Percentiles rank a stretch among this genome's conserved stretches.
Conservation (phyloP, 169 alveolate genomes). For the Cytauxzoon felis region DNA sequence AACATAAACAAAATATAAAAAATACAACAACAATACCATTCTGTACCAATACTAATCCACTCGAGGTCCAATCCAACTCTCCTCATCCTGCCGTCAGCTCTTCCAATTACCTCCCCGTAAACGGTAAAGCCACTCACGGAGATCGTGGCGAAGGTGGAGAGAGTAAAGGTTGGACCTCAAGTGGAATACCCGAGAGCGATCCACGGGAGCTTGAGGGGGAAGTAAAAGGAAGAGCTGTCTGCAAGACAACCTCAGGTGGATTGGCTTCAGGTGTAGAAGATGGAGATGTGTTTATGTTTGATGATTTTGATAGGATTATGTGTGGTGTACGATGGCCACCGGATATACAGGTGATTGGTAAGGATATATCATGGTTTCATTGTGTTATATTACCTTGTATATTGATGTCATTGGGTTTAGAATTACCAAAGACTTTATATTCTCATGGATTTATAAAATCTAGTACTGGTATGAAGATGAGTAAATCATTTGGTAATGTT, state of each 20-base stretch:
- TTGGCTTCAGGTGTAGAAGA: slow-evolving; percentile 46
- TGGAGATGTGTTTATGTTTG: slow-evolving; percentile 74
- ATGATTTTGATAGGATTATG: slow-evolving; percentile 64
- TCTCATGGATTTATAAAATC: slow-evolving; percentile 92
- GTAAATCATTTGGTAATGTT: slow-evolving; percentile 86
- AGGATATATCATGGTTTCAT: slow-evolving; percentile 92
- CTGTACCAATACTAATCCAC: neutral
- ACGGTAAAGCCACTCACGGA: too few relatives aligned
- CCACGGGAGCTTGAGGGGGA: too few relatives aligned
- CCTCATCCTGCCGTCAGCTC: too few relatives aligned
- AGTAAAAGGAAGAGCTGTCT: too few relatives aligned
- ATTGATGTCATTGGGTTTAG: slow-evolving; percentile 77
- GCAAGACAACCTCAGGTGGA: slow-evolving; percentile 11
- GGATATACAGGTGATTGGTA: slow-evolving; percentile 76
- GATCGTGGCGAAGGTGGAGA: neutral
- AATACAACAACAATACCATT: too few relatives aligned
- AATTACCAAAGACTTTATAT: slow-evolving; percentile 82
- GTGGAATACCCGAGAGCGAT: slow-evolving; percentile 15
- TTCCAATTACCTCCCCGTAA: too few relatives aligned
- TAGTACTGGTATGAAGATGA: slow-evolving; percentile 91
- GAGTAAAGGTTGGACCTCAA: too few relatives aligned
- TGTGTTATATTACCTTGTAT: slow-evolving; percentile 87
- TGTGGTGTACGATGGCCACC: slow-evolving; percentile 69
- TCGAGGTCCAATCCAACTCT: too few relatives aligned
- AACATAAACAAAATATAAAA: too few relatives aligned